Base-by-base conservation (phyloP, 2,329 filamentous ascomycete species). In the Penicillium sclerotiorum region DNA sequence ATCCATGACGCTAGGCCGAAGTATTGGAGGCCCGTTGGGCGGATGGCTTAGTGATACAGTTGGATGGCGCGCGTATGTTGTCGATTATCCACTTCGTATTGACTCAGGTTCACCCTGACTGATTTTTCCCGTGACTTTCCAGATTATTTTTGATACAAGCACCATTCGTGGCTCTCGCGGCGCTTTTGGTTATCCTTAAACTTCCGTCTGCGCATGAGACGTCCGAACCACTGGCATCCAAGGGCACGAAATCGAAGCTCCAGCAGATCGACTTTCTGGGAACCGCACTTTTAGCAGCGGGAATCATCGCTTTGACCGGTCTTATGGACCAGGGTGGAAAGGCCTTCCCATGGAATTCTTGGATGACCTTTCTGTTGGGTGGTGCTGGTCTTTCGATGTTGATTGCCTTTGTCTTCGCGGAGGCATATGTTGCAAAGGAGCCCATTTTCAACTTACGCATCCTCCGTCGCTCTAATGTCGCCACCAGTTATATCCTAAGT, bases 1-100 rank as follows among this genome's bases (percentile, higher is more conserved):
- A 12, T 66, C 75, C 13, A 72, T 74, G 53, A 81, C 78, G 0
- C 72, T 75, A 0, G 79, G 78, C 9, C 68, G 77, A 9, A 76
- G 73, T 49, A 66, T 77, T 18, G 80, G 80, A 25, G 80, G 80
- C 1, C 77, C 80, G 0, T 48, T 86, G 0, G 85, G 85, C 1
- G 85, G 85, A 2, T 80, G 76, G 60, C 65, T 87, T 2, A 80
- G 83, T 1, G 82, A 87, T 55, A 77, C 78, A 0, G 75, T 87
- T 11, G 85, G 85, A 13, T 88, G 85, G 85, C 72, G 85, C 66
- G 86, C 83, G 83, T 82, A 53, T 1, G 50, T 32, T n/a, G 25
- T 9, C 6, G 25, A 11, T 11, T 11, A 27, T 6, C 6, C 7
- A 27, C 6, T 27, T 27, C 11, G 25, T 7, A 11, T 7, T 27